Base-by-base conservation (phyloP, 257 asterid genomes). In the Solanum chilense region DNA sequence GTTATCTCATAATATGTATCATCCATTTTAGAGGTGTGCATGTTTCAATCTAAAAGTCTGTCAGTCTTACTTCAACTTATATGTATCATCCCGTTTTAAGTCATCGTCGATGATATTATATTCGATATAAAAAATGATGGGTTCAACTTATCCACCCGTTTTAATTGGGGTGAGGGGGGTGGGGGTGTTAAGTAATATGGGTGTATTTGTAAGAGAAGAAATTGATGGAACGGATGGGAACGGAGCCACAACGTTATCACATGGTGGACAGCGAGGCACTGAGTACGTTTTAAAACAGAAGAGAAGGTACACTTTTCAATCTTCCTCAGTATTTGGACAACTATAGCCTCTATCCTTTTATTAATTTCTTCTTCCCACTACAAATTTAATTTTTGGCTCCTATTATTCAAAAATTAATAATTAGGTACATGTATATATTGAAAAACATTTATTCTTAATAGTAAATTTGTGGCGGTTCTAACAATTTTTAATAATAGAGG, bases 231-330 rank as follows among this genome's bases (percentile, higher is more conserved):
- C 82, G 91, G 82, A 87, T 77, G 85, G 86, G 83, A 87, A 52
- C 27, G 90, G 88, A 88, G 74, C 90, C 89, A 85, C 89, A 90
- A 87, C 88, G 88, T 58, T 66, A 87, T 91, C 98, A 94, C 96
- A 93, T 95, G 98, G 77, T 90, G 86, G 94, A 95, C 98, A 95
- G 98, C 94, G 83, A 87, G 91, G 95, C 94, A 85, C 83, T 37
- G 89, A 29, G 92, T 87, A 89, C 90, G 82, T 77, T 88, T 89
- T 88, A 81, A 78, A 86, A 88, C 89, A 88, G 69, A 93, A 92
- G 87, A 64, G 91, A 69, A 14, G 93, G 87, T 90, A 92, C 94
- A 87, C 29, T 23, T 89, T 18, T 83, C 89, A 91, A 87, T 87
- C 91, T 75, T 92, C 94, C 94, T 89, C 90, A 73, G 80, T 82